These are phyloP conservation scores for Nephelium lappaceum DNA, from an alignment of 345 rosid species.

Conservation along the genomic window DNA sequence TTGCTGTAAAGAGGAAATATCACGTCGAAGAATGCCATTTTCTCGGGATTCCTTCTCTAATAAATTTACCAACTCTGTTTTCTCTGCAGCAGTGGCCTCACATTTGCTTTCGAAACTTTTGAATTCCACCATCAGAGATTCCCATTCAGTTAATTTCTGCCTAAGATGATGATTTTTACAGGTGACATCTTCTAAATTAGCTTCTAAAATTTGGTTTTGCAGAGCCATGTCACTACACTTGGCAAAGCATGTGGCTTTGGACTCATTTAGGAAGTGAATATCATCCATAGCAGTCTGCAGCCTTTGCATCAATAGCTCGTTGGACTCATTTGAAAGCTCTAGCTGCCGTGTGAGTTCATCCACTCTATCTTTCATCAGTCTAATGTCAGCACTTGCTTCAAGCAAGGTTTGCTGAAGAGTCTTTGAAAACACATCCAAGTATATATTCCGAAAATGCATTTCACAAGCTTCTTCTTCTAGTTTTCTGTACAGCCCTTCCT, in stretches of 20 bases:
- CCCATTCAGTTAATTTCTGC: constrained; percentile 75
- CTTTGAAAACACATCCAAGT: constrained; percentile 80
- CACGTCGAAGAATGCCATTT: constrained; percentile 49
- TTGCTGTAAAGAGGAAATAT: constrained; percentile 50
- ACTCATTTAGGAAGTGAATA: constrained; percentile 58
- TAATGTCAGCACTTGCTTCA: constrained; percentile 56
- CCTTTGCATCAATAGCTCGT: constrained; percentile 59
- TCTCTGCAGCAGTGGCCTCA: constrained; percentile 62
- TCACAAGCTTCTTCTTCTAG: constrained; percentile 83
- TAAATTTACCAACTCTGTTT: constrained; percentile 56
- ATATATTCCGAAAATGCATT: constrained; percentile 63
- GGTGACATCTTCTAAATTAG: constrained; percentile 50
- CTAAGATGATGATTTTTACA: constrained; percentile 59
- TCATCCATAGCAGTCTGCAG: constrained; percentile 72
- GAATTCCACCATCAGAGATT: constrained; percentile 55
- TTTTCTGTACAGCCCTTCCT: constrained; percentile 76
- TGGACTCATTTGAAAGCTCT: constrained; percentile 65
- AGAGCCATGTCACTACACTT: constrained; percentile 61
- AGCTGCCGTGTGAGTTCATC: constrained; percentile 61
- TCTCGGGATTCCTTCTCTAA: constrained; percentile 62
- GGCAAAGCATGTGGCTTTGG: constrained; percentile 54
- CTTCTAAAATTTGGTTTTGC: constrained; percentile 61
- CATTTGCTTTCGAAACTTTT: constrained; percentile 54
- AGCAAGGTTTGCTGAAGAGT: constrained; percentile 63
- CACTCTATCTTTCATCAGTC: constrained; percentile 47